Conservation (phyloP, 2,329 filamentous ascomycete species). For the Aspergillus sp. region DNA sequence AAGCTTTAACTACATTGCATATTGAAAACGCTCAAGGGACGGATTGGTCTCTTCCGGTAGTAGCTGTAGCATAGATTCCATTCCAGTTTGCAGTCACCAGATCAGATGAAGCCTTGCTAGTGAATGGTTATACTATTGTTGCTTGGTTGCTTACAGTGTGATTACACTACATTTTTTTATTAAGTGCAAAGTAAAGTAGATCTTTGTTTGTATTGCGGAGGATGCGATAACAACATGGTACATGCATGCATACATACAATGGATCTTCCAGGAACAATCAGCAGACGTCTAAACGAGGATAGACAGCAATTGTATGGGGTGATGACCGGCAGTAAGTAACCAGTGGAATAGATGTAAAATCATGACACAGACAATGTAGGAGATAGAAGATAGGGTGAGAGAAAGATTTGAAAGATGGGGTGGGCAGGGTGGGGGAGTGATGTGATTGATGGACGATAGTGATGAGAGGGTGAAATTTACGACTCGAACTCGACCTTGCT, state of each 20-base stretch:
- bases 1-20: too few species aligned
- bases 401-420: background rate
- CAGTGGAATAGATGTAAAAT: background rate
- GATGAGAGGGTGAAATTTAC: conserved; percentile 6
- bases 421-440: background rate
- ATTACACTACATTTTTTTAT: too few species aligned
- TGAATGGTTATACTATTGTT: too few species aligned
- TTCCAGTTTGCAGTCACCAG: too few species aligned
- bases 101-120: too few species aligned
- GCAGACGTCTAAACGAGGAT: background rate
- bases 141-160: too few species aligned
- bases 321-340: background rate
- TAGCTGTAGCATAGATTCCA: too few species aligned
- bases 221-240: background rate
- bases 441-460: too few species aligned
- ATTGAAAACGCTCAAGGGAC: too few species aligned
- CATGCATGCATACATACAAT: conserved; percentile 7
- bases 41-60: too few species aligned
- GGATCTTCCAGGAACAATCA: background rate
- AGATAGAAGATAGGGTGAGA: background rate
- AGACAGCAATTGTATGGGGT: background rate
- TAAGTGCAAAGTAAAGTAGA: too few species aligned
- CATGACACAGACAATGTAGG: background rate
- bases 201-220: too few species aligned
- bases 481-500: conserved; percentile 45